Conservation (phyloP, 2,329 filamentous ascomycete genomes). For the Aspergillus spinulosporus region DNA sequence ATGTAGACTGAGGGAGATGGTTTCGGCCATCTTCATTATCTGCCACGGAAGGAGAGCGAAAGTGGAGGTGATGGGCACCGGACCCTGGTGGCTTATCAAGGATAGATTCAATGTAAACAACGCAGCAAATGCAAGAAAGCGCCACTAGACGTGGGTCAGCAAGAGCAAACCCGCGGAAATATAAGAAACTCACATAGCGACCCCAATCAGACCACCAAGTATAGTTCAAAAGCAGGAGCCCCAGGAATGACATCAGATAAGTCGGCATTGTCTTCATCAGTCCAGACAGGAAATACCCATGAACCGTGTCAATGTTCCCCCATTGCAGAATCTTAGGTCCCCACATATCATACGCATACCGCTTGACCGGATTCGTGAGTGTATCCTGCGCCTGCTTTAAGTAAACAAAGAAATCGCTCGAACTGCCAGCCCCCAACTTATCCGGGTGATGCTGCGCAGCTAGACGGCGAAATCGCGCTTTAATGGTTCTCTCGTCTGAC, state of each 20-base stretch:
- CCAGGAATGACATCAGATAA: conserved; percentile 41
- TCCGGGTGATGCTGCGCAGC: conserved; percentile 75
- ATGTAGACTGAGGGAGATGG: conserved; percentile 73
- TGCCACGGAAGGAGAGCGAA: conserved; percentile 75
- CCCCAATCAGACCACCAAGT: conserved; percentile 46
- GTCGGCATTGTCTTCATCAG: conserved; percentile 49
- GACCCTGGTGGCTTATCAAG: conserved; percentile 55
- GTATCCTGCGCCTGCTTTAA: conserved; percentile 82
- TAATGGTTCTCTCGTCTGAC: conserved; percentile 74
- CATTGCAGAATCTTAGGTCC: conserved; percentile 70
- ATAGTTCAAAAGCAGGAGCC: conserved; percentile 41
- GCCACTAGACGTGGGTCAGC: conserved; percentile 42
- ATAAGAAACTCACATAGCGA: conserved; percentile 43
- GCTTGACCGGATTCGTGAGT: conserved; percentile 70
- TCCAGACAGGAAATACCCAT: conserved; percentile 71
- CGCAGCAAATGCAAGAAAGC: conserved; percentile 53
- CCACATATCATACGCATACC: conserved; percentile 89
- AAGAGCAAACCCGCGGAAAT: neutral
- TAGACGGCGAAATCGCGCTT: conserved; percentile 79
- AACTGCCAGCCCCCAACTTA: conserved; percentile 57
- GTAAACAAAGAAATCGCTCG: conserved; percentile 69
- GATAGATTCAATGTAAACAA: conserved; percentile 60
- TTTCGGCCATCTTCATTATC: conserved; percentile 71
- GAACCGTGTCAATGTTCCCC: conserved; percentile 57
- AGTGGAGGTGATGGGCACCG: conserved; percentile 42